Evolutionary conservation across 371 early-diverging fungal species (phyloP).

Genomic region (Mortierella sp.): DNA sequence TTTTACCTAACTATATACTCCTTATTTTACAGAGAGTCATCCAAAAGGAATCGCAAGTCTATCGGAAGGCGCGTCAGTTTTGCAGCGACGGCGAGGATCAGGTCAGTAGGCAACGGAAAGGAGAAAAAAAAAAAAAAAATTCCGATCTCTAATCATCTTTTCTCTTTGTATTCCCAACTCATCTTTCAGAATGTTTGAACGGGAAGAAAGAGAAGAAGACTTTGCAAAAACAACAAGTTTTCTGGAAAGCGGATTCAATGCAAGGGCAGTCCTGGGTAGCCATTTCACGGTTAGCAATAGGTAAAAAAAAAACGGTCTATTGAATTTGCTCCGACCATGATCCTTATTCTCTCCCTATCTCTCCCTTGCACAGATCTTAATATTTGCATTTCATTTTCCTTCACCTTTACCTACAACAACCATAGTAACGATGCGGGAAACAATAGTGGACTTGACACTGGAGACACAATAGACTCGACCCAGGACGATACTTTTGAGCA

Average conservation of each 20-base stretch:
- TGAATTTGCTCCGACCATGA: neutral
- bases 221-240: conserved; percentile 44
- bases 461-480: conserved; percentile 16
- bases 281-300: conserved; percentile 22
- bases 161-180: too few species aligned
- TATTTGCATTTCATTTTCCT: neutral
- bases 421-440: neutral
- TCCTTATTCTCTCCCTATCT: neutral
- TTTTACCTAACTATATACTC: too few species aligned
- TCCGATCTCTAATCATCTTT: too few species aligned
- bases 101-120: conserved; percentile 18
- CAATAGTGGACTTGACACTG: neutral
- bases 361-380: neutral
- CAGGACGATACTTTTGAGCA: neutral
- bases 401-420: neutral
- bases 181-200: conserved; percentile 44
- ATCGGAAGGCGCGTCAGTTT: conserved; percentile 55
- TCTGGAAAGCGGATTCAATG: conserved; percentile 28
- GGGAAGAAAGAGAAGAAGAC: conserved; percentile 47
- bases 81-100: conserved; percentile 55
- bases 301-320: conserved; percentile 7
- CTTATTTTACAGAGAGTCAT: conserved; percentile 29
- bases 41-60: conserved; percentile 47
- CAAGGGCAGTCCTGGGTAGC: conserved; percentile 1
- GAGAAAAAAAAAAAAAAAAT: neutral